Evolutionary conservation across 257 asterid genomes (phyloP), one percentile per base, ranked within the genome.

Genomic region (Fraxinus excelsior): DNA sequence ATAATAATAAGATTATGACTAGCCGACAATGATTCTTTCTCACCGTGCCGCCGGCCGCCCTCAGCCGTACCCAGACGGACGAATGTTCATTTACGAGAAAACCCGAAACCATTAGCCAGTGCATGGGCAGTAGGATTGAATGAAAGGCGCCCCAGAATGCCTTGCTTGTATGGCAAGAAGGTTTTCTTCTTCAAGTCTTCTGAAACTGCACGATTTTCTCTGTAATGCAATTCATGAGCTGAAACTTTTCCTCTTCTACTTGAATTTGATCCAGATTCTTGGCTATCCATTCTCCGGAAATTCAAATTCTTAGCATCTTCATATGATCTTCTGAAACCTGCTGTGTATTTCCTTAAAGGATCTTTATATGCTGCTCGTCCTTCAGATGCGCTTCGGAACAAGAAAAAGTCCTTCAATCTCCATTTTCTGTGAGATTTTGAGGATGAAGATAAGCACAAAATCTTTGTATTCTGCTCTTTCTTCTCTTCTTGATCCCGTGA

Each of bases 171-270:
- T 1, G 97, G 97, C 81, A 92, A 80, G 82, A 89, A 89, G 7
- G 94, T 92, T 71, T 84, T 92, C 91, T 85, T 92, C 87, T 91
- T 92, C 81, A 89, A 38, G 74, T 89, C 92, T 64, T 88, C 89
- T 0, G 95, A 88, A 85, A 80, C 90, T 73, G 96, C 97, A 78
- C 94, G 87, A 84, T 92, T 92, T 71, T 76, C 34, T 0, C 87
- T 89, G 76, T 92, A 91, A 82, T 92, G 97, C 81, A 85, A 56
- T 78, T 92, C 97, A 64, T 92, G 97, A 26, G 96, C 91, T 35
- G 97, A 92, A 44, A 46, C n/a, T 46, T 46, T 46, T 13, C 56
- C n/a, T 14, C n/a, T 46, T 46, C 6, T 46, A 13, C 56, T 46
- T 46, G 56, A 46, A 14, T 46, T 46, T 46, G 56, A 13, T 46